These are phyloP conservation scores for Penicillium sp. DNA, from an alignment of 2,329 filamentous ascomycete genomes.

Conservation along the genomic window DNA sequence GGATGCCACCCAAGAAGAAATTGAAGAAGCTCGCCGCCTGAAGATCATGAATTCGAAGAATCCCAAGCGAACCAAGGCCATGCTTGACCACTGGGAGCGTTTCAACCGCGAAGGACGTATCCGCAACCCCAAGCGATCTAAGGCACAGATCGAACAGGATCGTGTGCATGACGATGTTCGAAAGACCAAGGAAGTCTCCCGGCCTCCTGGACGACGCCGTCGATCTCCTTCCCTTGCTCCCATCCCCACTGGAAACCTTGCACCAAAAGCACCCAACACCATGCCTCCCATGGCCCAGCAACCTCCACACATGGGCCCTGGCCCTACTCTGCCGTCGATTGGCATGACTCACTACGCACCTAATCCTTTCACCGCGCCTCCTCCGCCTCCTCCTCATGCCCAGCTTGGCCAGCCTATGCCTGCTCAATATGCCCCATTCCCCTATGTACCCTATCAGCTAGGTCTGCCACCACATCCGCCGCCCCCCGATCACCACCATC, in stretches of 20 bases:
- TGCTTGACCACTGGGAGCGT: conserved; percentile 46
- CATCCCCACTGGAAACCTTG: conserved; percentile 20
- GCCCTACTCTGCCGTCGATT: conserved; percentile 18
- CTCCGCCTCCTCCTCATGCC: conserved; percentile 16
- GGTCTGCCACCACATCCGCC: not conserved
- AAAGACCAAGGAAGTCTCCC: conserved; percentile 27
- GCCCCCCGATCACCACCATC: not conserved
- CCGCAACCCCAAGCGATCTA: conserved; percentile 45
- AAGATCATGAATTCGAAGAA: conserved; percentile 47
- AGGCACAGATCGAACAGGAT: conserved; percentile 46
- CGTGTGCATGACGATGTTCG: conserved; percentile 30
- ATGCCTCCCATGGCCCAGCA: conserved; percentile 18
- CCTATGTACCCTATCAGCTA: conserved; percentile 18
- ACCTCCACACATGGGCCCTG: conserved; percentile 14
- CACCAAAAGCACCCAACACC: conserved; percentile 19
- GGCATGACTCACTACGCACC: conserved; percentile 15
- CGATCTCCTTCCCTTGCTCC: conserved; percentile 22
- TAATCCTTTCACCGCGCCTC: conserved; percentile 15
- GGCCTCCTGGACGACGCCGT: conserved; percentile 27
- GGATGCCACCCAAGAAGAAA: conserved; percentile 20
- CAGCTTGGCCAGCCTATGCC: conserved; percentile 19
- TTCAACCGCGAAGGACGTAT: conserved; percentile 45
- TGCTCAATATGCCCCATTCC: conserved; percentile 31
- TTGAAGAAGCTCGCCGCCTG: conserved; percentile 35
- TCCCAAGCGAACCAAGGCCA: conserved; percentile 45